phyloP scores from a whole-genome alignment of 495 filamentous ascomycete species.

The Aspergillus nidulans region DNA sequence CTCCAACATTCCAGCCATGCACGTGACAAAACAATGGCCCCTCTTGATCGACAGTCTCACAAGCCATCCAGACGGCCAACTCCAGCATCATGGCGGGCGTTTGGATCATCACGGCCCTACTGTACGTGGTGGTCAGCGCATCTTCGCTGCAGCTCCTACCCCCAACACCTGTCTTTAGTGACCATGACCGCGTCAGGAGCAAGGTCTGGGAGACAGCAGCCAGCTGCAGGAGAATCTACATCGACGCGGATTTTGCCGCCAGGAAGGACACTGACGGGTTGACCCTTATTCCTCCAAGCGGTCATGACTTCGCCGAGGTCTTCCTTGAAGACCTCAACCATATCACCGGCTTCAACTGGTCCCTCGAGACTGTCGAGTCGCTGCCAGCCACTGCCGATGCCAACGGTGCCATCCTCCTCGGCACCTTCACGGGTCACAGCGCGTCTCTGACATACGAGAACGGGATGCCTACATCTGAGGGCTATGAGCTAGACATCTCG shows the following conservation, averaged over 20 bases:
- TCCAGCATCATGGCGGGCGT: neutral
- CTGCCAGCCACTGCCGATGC: neutral
- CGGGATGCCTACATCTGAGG: slow-evolving; percentile 43
- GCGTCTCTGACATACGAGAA: slow-evolving; percentile 39
- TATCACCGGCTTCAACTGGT: slow-evolving; percentile 19
- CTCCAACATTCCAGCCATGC: neutral
- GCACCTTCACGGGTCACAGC: slow-evolving; percentile 4
- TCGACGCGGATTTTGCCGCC: slow-evolving; percentile 17
- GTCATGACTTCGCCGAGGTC: slow-evolving; percentile 42
- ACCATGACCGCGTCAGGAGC: neutral
- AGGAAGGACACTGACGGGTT: slow-evolving; percentile 34
- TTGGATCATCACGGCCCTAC: neutral
- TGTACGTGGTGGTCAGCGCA: neutral
- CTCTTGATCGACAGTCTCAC: neutral
- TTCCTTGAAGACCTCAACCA: slow-evolving; percentile 43
- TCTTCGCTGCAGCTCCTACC: neutral
- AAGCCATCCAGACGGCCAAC: neutral
- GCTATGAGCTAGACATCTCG: slow-evolving; percentile 38
- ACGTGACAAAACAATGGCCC: neutral
- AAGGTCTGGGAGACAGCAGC: neutral
- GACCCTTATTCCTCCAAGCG: slow-evolving; percentile 50
- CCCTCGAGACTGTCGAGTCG: neutral
- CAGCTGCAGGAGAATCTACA: slow-evolving; percentile 19
- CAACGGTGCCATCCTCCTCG: neutral
- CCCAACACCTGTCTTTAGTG: neutral